Conservation (phyloP, 768 basidiomycete species). For the Gloeostereum incarnatum region DNA sequence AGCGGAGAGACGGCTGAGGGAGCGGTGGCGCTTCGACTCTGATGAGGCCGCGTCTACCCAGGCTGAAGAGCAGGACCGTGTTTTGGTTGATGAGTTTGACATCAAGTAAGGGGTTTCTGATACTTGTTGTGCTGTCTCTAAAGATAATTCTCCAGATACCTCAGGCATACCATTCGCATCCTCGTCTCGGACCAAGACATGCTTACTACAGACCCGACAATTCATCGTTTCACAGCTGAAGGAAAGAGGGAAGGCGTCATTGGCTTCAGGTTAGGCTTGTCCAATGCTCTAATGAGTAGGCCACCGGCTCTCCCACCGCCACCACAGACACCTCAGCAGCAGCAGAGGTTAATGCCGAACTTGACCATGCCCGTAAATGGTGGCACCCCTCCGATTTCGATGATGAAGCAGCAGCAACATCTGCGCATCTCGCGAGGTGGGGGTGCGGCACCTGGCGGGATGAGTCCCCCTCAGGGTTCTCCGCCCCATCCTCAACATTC, state of each 20-base stretch:
- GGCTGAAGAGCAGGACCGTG: constrained; percentile 61
- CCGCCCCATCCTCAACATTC: constrained; percentile 27
- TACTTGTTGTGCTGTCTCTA: constrained; percentile 4
- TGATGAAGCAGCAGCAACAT: neutral
- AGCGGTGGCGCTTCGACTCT: constrained; percentile 61
- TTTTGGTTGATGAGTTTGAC: constrained; percentile 65
- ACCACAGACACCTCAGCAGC: constrained; percentile 4
- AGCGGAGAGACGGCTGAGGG: constrained; percentile 29
- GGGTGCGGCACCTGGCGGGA: neutral
- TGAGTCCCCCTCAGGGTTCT: constrained; percentile 22
- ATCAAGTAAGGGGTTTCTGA: constrained; percentile 27
- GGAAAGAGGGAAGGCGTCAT: constrained; percentile 7
- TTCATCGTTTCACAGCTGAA: constrained; percentile 4
- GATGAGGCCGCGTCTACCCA: constrained; percentile 52
- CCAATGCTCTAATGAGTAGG: neutral
- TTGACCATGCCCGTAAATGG: constrained; percentile 1
- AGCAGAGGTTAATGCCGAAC: neutral
- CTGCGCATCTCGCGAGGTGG: neutral
- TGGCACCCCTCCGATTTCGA: neutral
- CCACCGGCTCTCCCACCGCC: neutral
- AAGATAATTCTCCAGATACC: constrained; percentile 45
- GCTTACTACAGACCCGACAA: constrained; percentile 8
- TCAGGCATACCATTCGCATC: constrained; percentile 46
- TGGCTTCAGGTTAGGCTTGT: constrained; percentile 9
- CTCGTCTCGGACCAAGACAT: constrained; percentile 37